Evolutionary conservation across 225 moss, liverwort and hornwort species (phyloP).

Genomic region (Climacium dendroides): DNA sequence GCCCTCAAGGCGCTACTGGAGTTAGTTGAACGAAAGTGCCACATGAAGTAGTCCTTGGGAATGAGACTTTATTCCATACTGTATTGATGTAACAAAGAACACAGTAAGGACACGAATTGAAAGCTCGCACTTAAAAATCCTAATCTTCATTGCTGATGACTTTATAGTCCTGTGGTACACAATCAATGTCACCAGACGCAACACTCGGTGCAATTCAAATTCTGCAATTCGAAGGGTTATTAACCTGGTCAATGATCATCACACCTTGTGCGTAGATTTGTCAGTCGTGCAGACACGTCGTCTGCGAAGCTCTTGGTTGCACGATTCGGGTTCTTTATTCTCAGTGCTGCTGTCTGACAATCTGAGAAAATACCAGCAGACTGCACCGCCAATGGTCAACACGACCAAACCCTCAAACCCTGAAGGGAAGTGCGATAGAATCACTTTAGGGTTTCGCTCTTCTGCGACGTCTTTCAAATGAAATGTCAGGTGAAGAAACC

Average conservation of each 20-base stretch:
- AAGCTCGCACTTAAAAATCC: background rate
- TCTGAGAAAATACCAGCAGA: background rate
- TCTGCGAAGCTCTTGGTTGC: background rate
- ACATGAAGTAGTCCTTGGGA: background rate
- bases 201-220: background rate
- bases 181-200: background rate
- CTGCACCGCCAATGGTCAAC: background rate
- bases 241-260: background rate
- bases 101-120: background rate
- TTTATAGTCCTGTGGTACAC: background rate
- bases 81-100: background rate
- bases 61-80: background rate
- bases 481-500: background rate
- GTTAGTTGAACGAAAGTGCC: background rate
- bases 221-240: background rate
- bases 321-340: background rate
- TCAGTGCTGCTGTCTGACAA: background rate
- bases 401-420: background rate
- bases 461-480: background rate
- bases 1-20: background rate
- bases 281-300: background rate
- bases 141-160: background rate
- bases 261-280: background rate
- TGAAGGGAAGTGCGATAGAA: background rate
- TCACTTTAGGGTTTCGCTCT: background rate